phyloP scores from a whole-genome alignment of 768 basidiomycete genomes.

The Phanerochaete sordida region DNA sequence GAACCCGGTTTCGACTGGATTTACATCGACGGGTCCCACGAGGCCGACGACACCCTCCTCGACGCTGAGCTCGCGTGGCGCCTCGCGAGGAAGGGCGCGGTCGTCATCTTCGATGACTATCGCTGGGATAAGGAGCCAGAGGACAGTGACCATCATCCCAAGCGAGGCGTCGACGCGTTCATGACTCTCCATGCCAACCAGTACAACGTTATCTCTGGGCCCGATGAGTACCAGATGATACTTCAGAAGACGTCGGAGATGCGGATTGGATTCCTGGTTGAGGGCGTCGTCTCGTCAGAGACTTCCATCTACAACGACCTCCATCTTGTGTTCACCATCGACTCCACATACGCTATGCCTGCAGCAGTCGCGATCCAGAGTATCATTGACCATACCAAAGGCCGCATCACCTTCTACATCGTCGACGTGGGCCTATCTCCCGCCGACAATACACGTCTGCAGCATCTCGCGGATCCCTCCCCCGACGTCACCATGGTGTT shows the following conservation, averaged over 20 bases:
- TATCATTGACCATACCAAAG: conserved; percentile 30
- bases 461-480: conserved; percentile 24
- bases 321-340: conserved; percentile 41
- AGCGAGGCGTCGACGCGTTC: conserved; percentile 54
- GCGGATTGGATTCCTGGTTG: conserved; percentile 49
- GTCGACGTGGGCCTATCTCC: conserved; percentile 42
- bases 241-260: conserved; percentile 46
- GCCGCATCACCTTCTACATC: conserved; percentile 46
- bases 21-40: conserved; percentile 58
- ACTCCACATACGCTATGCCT: conserved; percentile 44
- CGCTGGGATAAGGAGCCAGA: conserved; percentile 46
- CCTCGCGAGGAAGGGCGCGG: conserved; percentile 44
- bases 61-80: conserved; percentile 60
- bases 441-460: conserved; percentile 28
- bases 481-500: conserved; percentile 40
- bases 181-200: conserved; percentile 47
- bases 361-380: conserved; percentile 47
- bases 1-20: conserved; percentile 53
- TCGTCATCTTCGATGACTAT: conserved; percentile 59
- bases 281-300: conserved; percentile 5
- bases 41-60: conserved; percentile 57
- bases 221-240: conserved; percentile 47
- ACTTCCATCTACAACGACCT: conserved; percentile 41
- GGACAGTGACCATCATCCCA: conserved; percentile 50
- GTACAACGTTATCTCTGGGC: conserved; percentile 37